Base-by-base conservation (phyloP, 148 eudicot species). In the Camellia japonica region DNA sequence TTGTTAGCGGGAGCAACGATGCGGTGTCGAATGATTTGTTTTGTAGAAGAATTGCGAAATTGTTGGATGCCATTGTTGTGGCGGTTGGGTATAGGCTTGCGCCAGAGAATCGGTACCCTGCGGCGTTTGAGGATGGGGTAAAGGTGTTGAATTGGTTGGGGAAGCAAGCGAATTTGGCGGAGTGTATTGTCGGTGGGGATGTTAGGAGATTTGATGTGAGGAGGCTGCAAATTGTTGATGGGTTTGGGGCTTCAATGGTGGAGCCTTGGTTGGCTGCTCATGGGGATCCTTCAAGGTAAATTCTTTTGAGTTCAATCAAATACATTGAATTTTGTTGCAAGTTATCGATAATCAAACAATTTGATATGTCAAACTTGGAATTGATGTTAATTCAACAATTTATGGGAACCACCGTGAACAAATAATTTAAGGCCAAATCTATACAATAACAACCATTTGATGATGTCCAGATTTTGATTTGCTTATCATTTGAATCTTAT, bases 251-350 rank as follows among this genome's bases (percentile, higher is more conserved):
- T 0, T 85, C 92, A 4, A 86, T 90, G 91, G 90, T 88, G 77
- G 99, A 95, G 84, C 98, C 98, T 42, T 95, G 99, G 99, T 85
- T 95, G 87, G 97, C 99, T 83, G 97, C 99, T 84, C 99, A 95
- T 80, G 97, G 86, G 6, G 97, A 95, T 73, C 90, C 89, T 75
- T 92, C 99, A 0, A 93, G 99, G 99, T 95, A 77, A 52, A 76
- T 69, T 18, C 16, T 62, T 62, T 54, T 23, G 18, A 20, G 0
- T 42, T 68, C 11, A 23, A 23, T 23, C 30, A 23, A 23, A 23
- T 47, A 47, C 51, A 47, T 47, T 7, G 51, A 7, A 47, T 47
- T 47, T 23, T 23, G 7, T 47, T 47, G 51, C 51, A 47, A 7
- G 6, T 47, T 47, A 7, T 47, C 51, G 51, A 47, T 47, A 47